Evolutionary conservation across 352 stramenopile genomes (phyloP), one percentile per base, ranked within the genome.

Genomic region (Globisporangium cylindrosporum): DNA sequence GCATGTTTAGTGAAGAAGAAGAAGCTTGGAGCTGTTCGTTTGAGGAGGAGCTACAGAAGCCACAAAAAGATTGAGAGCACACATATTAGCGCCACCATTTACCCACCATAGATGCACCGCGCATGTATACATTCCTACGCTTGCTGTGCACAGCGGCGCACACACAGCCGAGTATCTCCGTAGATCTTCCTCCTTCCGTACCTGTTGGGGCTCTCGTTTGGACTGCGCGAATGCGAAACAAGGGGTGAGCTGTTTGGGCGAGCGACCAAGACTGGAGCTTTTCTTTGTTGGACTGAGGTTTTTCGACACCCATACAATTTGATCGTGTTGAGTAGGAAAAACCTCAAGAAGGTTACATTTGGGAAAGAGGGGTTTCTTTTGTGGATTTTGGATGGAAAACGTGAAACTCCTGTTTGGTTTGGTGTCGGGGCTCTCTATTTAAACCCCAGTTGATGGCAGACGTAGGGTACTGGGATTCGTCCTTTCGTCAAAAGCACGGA

Each of bases 1-100:
- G 57, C 75, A 81, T 81, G 27, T 32, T 32, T 32, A 32, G 27
- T 7, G 46, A 38, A 59, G 34, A 59, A 22, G 54, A 25, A 55
- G 20, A 27, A 54, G 20, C 48, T 55, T 25, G 48, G 10, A 24
- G 20, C n/a, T 55, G 48, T 55, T 55, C 48, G 48, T 55, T 55
- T 55, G 48, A 14, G 3, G 38, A 46, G 38, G 38, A 46, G 38
- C 38, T 46, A 46, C 38, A 6, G 38, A 46, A 46, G 38, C 14
- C 20, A 1, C 18, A 55, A 24, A 24, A 27, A 15, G 7, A 55
- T 6, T n/a, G 22, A 24, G 48, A 55, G 20, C 2, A 29, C 24
- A 20, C n/a, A 24, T n/a, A 20, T 55, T 4, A 46, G 38, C 38
- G 20, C 12, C 14, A 20, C 3, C 27, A 5, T 32, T 32, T 32